Percentiles rank a stretch among this genome's conserved stretches.
Evolutionary conservation across 1,284 basidiomycete species (phyloP).

Genomic region (Austroboletus rostrupii): DNA sequence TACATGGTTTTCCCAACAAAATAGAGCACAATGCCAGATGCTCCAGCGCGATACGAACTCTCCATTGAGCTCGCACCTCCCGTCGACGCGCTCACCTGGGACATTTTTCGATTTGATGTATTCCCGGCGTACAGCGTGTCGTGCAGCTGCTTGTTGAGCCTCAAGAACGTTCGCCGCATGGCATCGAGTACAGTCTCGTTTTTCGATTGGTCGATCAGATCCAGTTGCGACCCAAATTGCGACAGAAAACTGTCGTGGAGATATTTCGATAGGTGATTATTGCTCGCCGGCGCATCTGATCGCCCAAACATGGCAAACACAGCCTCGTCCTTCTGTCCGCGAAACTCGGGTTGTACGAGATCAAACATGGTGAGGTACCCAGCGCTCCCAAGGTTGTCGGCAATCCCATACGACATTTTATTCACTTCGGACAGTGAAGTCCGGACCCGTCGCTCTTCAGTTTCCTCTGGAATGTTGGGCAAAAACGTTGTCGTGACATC

Average conservation of each 20-base stretch:
- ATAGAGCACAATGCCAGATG: slow-evolving; percentile 87
- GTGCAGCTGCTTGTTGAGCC: slow-evolving; percentile 77
- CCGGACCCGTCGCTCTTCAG: slow-evolving; percentile 86
- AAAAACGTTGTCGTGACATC: slow-evolving; percentile 88
- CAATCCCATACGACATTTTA: slow-evolving; percentile 95
- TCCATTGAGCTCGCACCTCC: slow-evolving; percentile 34
- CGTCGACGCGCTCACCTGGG: slow-evolving; percentile 54
- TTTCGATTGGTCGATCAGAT: slow-evolving; percentile 30
- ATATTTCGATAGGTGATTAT: slow-evolving; percentile 70
- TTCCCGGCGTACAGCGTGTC: slow-evolving; percentile 52
- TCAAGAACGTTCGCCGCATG: slow-evolving; percentile 80
- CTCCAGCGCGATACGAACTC: slow-evolving; percentile 61
- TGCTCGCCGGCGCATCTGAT: slow-evolving; percentile 60
- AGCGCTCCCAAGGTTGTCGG: slow-evolving; percentile 84
- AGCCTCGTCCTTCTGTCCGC: slow-evolving; percentile 76
- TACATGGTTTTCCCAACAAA: slow-evolving; percentile 79
- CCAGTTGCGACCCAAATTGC: slow-evolving; percentile 59
- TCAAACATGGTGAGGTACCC: slow-evolving; percentile 89
- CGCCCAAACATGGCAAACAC: slow-evolving; percentile 95
- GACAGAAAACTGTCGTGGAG: slow-evolving; percentile 77
- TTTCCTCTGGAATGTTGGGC: slow-evolving; percentile 85
- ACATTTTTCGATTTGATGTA: slow-evolving; percentile 59
- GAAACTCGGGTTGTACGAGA: slow-evolving; percentile 87
- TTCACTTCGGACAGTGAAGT: slow-evolving; percentile 90
- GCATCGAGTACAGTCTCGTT: slow-evolving; percentile 68